Conservation (phyloP, 192 early-diverging fungal species). For the Oehlia diaphana region DNA sequence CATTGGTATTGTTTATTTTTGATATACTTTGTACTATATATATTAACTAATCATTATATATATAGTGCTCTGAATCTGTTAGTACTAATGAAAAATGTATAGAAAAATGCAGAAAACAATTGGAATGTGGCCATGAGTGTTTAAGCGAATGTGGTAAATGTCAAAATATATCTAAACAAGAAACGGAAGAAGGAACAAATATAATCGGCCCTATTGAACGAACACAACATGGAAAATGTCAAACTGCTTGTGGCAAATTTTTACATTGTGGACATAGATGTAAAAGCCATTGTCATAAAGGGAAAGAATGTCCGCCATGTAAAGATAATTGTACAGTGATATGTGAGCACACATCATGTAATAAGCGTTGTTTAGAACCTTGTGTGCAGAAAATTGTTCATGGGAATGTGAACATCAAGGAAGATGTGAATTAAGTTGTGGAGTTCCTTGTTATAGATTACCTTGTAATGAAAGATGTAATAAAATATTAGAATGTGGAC, state of each 20-base stretch:
- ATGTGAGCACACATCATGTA: constrained; percentile 47
- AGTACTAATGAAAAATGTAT: constrained; percentile 21
- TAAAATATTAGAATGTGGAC: constrained; percentile 47
- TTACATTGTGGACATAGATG: constrained; percentile 43
- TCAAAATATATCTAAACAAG: not conserved
- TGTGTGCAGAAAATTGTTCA: constrained; percentile 48
- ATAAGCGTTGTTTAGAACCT: constrained; percentile 34
- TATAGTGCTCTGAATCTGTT: constrained; percentile 28
- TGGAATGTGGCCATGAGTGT: constrained; percentile 48
- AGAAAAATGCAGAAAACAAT: constrained; percentile 28
- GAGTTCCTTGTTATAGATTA: constrained; percentile 55
- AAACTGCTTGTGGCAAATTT: not conserved
- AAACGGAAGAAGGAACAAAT: not conserved
- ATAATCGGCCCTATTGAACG: not conserved
- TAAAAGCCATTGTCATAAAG: not conserved
- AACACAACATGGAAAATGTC: constrained; percentile 31
- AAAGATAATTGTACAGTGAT: constrained; percentile 31
- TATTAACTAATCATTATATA: not conserved
- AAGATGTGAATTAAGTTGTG: constrained; percentile 49
- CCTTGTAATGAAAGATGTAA: constrained; percentile 57
- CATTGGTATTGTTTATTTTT: too few relatives aligned
- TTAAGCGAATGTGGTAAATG: constrained; percentile 41
- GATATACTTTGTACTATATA: too few relatives aligned
- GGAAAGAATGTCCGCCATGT: constrained; percentile 40
- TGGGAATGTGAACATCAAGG: constrained; percentile 59